These are phyloP conservation scores for Cystobasidium ongulense DNA, from an alignment of 768 basidiomycete genomes.

Conservation along the genomic window DNA sequence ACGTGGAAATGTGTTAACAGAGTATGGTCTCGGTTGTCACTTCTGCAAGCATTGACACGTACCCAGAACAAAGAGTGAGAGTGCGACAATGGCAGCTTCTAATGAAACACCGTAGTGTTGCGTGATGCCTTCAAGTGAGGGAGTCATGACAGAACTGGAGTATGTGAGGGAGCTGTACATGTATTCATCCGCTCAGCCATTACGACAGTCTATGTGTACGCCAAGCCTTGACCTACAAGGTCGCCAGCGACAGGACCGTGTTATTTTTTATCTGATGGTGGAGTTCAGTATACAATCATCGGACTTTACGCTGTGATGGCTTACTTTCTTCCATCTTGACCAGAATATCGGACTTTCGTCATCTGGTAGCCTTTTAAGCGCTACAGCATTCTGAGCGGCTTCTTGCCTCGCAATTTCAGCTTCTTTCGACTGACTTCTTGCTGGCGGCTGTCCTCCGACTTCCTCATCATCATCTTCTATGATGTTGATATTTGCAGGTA, in stretches of 20 bases:
- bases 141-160: background rate
- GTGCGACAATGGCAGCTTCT: constrained; percentile 31
- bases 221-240: constrained; percentile 28
- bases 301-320: background rate
- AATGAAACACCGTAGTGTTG: constrained; percentile 11
- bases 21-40: background rate
- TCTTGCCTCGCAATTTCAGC: constrained; percentile 1
- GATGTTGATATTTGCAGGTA: background rate
- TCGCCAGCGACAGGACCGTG: background rate
- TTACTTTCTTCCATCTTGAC: constrained; percentile 27
- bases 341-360: constrained; percentile 14
- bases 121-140: constrained; percentile 12
- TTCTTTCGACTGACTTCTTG: background rate
- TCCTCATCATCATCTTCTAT: background rate
- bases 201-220: too few relatives aligned
- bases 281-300: background rate
- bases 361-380: background rate
- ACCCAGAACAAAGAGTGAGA: constrained; percentile 37
- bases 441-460: background rate
- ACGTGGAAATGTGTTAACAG: background rate
- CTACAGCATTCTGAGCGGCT: background rate
- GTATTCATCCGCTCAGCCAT: background rate
- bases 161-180: constrained; percentile 28
- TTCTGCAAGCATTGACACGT: background rate
- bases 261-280: constrained; percentile 6